These are phyloP conservation scores for Xylariaceae sp. DNA, from an alignment of 2,329 filamentous ascomycete species.

Conservation along the genomic window DNA sequence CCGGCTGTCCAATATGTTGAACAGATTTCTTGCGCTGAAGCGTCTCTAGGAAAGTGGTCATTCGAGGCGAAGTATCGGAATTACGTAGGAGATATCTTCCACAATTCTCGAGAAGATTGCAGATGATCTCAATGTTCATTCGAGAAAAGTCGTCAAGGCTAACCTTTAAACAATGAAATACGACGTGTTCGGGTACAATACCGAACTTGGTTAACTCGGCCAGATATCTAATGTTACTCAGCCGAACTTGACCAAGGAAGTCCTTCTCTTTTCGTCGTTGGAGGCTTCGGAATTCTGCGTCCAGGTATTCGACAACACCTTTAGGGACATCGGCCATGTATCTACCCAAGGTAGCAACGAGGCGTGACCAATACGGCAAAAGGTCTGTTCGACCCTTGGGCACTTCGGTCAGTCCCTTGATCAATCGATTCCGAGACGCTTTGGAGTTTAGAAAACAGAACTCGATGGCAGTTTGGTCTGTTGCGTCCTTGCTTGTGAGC, in stretches of 20 bases:
- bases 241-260: constrained; percentile 90
- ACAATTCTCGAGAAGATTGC: constrained; percentile 94
- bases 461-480: constrained; percentile 92
- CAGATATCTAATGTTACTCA: constrained; percentile 95
- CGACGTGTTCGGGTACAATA: constrained; percentile 96
- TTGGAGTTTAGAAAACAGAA: constrained; percentile 99
- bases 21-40: constrained; percentile 94
- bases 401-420: constrained; percentile 93
- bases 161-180: constrained; percentile 98
- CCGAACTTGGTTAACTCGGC: constrained; percentile 98
- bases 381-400: constrained; percentile 93
- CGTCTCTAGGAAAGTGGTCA: constrained; percentile 93
- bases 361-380: constrained; percentile 86
- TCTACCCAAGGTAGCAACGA: constrained; percentile 90
- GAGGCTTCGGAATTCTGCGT: constrained; percentile 95
- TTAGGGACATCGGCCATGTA: constrained; percentile 96
- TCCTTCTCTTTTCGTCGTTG: constrained; percentile 98
- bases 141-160: constrained; percentile 96
- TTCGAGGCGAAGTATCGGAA: constrained; percentile 88
- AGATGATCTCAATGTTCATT: constrained; percentile 99
- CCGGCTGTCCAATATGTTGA: constrained; percentile 92
- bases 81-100: constrained; percentile 93
- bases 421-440: constrained; percentile 89
- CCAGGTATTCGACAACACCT: constrained; percentile 87
- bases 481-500: constrained; percentile 86